phyloP scores from a whole-genome alignment of 768 basidiomycete genomes.

The Pulveroboletus sp. region DNA sequence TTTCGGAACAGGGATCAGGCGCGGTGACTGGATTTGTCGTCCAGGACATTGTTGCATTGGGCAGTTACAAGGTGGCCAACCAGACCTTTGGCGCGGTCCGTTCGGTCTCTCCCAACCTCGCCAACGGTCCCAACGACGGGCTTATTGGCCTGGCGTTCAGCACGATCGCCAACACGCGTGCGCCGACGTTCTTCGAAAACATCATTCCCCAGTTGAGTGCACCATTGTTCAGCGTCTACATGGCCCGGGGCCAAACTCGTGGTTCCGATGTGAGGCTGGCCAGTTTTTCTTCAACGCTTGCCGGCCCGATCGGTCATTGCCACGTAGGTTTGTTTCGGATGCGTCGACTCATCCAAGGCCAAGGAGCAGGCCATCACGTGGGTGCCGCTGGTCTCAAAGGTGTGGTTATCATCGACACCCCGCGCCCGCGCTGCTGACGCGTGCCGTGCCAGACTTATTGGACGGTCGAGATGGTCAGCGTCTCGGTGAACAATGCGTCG shows the following conservation, averaged over 20 bases:
- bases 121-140: conserved; percentile 49
- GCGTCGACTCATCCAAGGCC: conserved; percentile 35
- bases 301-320: neutral
- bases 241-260: conserved; percentile 37
- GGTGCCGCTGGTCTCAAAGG: conserved; percentile 38
- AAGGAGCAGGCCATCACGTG: conserved; percentile 24
- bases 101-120: conserved; percentile 48
- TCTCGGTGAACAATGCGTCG: conserved; percentile 34
- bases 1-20: conserved; percentile 47
- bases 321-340: conserved; percentile 22
- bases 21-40: conserved; percentile 46
- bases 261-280: conserved; percentile 46
- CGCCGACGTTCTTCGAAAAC: conserved; percentile 63
- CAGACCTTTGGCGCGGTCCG: conserved; percentile 57
- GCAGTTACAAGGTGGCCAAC: conserved; percentile 38
- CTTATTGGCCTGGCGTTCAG: conserved; percentile 62
- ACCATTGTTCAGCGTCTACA: conserved; percentile 57
- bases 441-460: conserved; percentile 51
- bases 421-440: neutral
- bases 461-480: conserved; percentile 48
- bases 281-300: neutral
- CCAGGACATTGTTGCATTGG: conserved; percentile 49
- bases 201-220: conserved; percentile 42
- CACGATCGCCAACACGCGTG: conserved; percentile 42
- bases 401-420: conserved; percentile 5